Base-by-base conservation (phyloP, 352 stramenopile genomes). In the Pythium volutum region DNA sequence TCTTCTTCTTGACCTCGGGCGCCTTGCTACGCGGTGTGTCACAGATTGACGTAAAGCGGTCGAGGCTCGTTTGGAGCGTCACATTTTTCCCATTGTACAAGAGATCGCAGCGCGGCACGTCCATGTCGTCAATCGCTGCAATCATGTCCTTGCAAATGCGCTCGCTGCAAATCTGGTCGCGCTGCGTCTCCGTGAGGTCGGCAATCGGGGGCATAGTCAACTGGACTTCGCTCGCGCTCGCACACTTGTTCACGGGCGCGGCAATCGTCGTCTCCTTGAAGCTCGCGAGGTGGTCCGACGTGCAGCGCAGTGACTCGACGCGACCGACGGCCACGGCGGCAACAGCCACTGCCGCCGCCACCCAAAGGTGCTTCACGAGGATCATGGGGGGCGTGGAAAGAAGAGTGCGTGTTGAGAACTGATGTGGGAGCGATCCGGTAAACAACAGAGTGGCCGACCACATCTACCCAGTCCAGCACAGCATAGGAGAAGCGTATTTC, bases 141-240 rank as follows among this genome's bases (percentile, higher is more conserved):
- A 89, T 83, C 74, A 88, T 78, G 2, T 66, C 50, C 43, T 81
- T 72, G 49, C 80, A 89, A 1, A 61, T 42, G 18, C 70, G 69
- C 5, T 79, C 69, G 41, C 72, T 70, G 47, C 76, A 89, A 20
- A 90, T 48, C 14, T 62, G 58, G 16, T 52, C 27, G 22, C 75
- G 63, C 22, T 87, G 59, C 0, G 59, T 33, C 48, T 64, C 69
- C 9, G 69, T 52, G 3, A 88, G 56, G 9, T 69, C 68, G 16
- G 31, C 38, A 1, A 53, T 62, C 18, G 77, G 70, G 5, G 78
- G 78, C 39, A 90, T 72, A 8, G 60, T 42, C 27, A 90, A 68
- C 12, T 53, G 66, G 12, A 87, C 23, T 4, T 74, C 74, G 29
- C 63, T 86, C 20, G 71, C 67, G 47, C 71, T 54, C 12, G 51